Evolutionary conservation across 768 basidiomycete species (phyloP), one percentile per base, ranked within the genome.

Genomic region (Mycena filopes): DNA sequence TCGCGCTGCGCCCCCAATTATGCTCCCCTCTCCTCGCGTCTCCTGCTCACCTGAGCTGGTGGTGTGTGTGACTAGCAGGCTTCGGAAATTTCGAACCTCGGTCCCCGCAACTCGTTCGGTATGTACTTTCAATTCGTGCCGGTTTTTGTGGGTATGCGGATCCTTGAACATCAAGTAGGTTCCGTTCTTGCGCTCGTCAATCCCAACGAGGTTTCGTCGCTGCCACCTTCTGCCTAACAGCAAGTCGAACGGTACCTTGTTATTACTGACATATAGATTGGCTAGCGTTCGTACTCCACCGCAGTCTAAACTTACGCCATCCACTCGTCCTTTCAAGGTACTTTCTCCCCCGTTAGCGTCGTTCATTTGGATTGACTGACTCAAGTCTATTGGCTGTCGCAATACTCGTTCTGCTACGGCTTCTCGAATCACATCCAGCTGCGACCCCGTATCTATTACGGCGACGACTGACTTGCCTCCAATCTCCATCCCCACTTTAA

Each of bases 401-500:
- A 47, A 26, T 6, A 47, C 13, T 15, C 26, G 11, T 12, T 47
- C 46, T 1, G 46, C 46, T 6, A 47, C 45, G 10, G 21, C 21
- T 10, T 46, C 23, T 25, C 45, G n/a, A 11, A 54, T 54, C 1
- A 41, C 51, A 41, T 54, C 51, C 1, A 54, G 29, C 23, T 54
- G 51, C 2, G 51, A 54, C 23, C 51, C 51, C 1, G 38, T 54
- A 23, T 54, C 51, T 9, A 54, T 54, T 40, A 54, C 51, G 1
- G 45, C 45, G 12, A 46, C 46, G 1, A 47, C 46, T 12, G 46
- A 15, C 1, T n/a, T 13, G 15, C 53, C 53, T 3, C 18, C 16
- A n/a, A 55, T 29, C 8, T 55, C 41, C 54, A 55, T 55, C 3
- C 31, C 42, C 12, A 55, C 23, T 12, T 55, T 55, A 9, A 55